Evolutionary conservation across 2,329 filamentous ascomycete genomes (phyloP).

Genomic region (Xylariaceae sp.): DNA sequence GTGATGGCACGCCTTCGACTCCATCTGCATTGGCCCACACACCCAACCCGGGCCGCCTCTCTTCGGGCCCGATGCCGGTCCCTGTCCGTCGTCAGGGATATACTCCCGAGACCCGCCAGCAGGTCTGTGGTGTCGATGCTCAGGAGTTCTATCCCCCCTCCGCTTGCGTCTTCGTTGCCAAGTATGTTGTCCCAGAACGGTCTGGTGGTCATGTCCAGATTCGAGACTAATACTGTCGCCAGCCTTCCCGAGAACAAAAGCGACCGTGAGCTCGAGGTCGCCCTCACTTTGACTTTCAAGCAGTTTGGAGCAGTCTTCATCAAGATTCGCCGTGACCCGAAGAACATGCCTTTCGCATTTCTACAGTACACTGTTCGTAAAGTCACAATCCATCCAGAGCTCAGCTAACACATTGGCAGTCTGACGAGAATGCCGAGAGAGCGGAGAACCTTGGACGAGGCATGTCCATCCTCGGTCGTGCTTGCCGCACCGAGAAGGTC

Average conservation of each 20-base stretch:
- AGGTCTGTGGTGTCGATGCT: constrained; percentile 35
- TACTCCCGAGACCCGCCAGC: too few species aligned
- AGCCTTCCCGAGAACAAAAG: constrained; percentile 41
- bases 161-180: constrained; percentile 58
- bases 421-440: constrained; percentile 37
- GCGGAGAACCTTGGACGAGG: constrained; percentile 43
- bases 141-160: constrained; percentile 45
- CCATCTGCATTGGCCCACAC: too few species aligned
- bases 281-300: constrained; percentile 45
- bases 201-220: constrained; percentile 1
- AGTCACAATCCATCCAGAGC: neutral
- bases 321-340: constrained; percentile 53
- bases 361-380: constrained; percentile 52
- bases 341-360: constrained; percentile 57
- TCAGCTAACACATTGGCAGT: constrained; percentile 30
- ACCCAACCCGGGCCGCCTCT: too few species aligned
- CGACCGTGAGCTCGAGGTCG: constrained; percentile 43
- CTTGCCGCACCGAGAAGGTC: constrained; percentile 52
- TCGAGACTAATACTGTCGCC: constrained; percentile 18
- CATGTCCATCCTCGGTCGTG: constrained; percentile 44
- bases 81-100: too few species aligned
- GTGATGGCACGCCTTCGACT: too few species aligned
- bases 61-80: too few species aligned
- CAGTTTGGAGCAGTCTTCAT: constrained; percentile 50
- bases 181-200: constrained; percentile 38